Evolutionary conservation across 2,329 filamentous ascomycete species (phyloP).

Genomic region (Diaporthe nobilis): DNA sequence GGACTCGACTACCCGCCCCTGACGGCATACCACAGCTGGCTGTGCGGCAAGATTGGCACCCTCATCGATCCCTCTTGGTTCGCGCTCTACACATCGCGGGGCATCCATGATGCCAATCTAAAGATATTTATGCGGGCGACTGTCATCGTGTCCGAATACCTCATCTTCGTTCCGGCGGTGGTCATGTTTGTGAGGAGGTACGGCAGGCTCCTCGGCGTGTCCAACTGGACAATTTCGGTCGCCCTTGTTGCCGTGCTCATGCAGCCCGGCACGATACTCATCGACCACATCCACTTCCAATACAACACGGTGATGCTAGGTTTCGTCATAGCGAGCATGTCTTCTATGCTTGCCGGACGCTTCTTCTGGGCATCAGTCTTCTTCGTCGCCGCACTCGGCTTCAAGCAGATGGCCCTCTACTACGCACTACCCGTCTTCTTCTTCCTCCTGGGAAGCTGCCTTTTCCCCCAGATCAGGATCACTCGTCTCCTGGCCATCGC

Average conservation of each 20-base stretch:
- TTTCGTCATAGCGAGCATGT: conserved; percentile 87
- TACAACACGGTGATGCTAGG: conserved; percentile 99
- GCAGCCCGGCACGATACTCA: conserved; percentile 90
- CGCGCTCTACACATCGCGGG: conserved; percentile 84
- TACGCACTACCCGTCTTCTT: conserved; percentile 95
- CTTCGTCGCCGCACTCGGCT: conserved; percentile 93
- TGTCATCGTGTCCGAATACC: conserved; percentile 90
- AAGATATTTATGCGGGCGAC: conserved; percentile 98
- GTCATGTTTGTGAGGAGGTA: conserved; percentile 89
- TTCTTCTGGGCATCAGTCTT: conserved; percentile 92
- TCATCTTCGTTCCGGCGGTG: conserved; percentile 87
- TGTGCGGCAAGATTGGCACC: conserved; percentile 88
- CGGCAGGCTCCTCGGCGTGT: conserved; percentile 81
- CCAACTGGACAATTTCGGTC: conserved; percentile 85
- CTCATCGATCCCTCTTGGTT: conserved; percentile 90
- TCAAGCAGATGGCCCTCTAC: conserved; percentile 99
- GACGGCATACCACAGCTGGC: conserved; percentile 98
- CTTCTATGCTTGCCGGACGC: conserved; percentile 87
- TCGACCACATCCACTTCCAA: conserved; percentile 97
- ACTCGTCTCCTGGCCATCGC: conserved; percentile 82
- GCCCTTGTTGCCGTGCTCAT: conserved; percentile 91
- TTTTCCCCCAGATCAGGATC: conserved; percentile 80
- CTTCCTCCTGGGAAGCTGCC: conserved; percentile 87
- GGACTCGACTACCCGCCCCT: conserved; percentile 97
- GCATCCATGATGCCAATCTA: conserved; percentile 81